Percentiles rank a stretch among this genome's conserved stretches.
phyloP scores from a whole-genome alignment of 768 basidiomycete species.

The Dentipellis sp. region DNA sequence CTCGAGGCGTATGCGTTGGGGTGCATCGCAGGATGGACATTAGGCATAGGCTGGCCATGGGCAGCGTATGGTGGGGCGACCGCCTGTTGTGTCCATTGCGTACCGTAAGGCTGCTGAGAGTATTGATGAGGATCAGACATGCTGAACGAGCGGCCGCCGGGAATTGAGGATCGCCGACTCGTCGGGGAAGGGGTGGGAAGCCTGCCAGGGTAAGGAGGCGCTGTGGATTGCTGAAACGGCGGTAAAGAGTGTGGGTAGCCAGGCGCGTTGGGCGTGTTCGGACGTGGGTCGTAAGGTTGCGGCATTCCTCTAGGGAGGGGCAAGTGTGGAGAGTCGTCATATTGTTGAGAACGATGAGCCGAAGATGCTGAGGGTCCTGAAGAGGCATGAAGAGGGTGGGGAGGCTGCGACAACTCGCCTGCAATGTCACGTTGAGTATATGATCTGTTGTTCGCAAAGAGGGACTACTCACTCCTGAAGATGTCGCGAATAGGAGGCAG shows the following conservation, averaged over 20 bases:
- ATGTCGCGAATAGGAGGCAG: conserved; percentile 15
- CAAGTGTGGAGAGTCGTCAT: conserved; percentile 1
- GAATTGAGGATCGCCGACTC: not conserved
- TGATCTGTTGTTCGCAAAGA: not conserved
- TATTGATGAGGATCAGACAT: conserved; percentile 1
- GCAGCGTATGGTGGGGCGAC: not conserved
- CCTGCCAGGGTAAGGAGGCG: conserved; percentile 1
- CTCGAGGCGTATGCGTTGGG: not conserved
- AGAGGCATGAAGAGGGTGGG: conserved; percentile 2
- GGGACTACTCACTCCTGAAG: conserved; percentile 9
- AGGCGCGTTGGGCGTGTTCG: not conserved
- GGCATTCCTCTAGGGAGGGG: conserved; percentile 5
- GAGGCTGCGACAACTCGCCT: conserved; percentile 14
- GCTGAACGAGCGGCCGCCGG: not conserved
- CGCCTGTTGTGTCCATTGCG: not conserved
- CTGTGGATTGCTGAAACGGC: conserved; percentile 1
- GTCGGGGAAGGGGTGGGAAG: conserved; percentile 3
- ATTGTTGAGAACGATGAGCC: conserved; percentile 7
- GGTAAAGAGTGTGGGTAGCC: not conserved
- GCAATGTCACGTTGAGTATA: not conserved
- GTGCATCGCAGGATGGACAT: not conserved
- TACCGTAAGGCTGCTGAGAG: not conserved
- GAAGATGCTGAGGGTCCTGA: conserved; percentile 4
- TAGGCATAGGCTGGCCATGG: not conserved
- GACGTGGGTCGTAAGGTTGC: not conserved